phyloP scores from a whole-genome alignment of 768 basidiomycete species.

The Rickenella mellea region DNA sequence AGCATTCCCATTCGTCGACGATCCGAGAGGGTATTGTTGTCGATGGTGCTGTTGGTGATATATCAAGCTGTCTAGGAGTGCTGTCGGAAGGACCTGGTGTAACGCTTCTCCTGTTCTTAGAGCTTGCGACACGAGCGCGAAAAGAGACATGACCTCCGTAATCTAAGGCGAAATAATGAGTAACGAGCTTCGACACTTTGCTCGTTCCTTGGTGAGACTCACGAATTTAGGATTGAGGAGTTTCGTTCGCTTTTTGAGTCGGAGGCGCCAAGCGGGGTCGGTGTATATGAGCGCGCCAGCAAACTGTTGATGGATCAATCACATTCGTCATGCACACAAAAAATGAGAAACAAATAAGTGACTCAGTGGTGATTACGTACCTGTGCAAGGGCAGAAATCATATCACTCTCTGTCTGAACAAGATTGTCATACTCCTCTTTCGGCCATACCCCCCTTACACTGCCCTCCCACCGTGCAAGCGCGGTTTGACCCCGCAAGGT shows the following conservation, averaged over 20 bases:
- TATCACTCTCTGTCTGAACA: constrained; percentile 28
- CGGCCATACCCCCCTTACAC: constrained; percentile 44
- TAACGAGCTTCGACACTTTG: neutral
- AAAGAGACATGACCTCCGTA: constrained; percentile 34
- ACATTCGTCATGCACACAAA: too few relatives aligned
- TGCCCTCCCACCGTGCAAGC: constrained; percentile 39
- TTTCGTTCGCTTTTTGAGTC: constrained; percentile 32
- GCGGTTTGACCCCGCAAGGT: constrained; percentile 23
- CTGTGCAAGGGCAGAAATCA: constrained; percentile 29
- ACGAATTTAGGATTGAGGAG: constrained; percentile 50
- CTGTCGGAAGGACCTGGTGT: constrained; percentile 30
- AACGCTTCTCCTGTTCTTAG: constrained; percentile 36
- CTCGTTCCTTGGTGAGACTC: constrained; percentile 15
- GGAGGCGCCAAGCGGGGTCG: constrained; percentile 29
- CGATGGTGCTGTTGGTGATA: constrained; percentile 27
- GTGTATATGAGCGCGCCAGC: constrained; percentile 33
- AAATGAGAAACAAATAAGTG: neutral
- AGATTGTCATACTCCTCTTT: constrained; percentile 34
- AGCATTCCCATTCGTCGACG: neutral
- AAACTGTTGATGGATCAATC: too few relatives aligned
- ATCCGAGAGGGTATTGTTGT: too few relatives aligned
- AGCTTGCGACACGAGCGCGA: constrained; percentile 33
- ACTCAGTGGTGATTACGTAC: constrained; percentile 12
- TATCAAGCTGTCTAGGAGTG: constrained; percentile 33
- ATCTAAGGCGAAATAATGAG: constrained; percentile 15